phyloP scores from a whole-genome alignment of 176 grass and related monocot species.

The Cymbopogon citratus region DNA sequence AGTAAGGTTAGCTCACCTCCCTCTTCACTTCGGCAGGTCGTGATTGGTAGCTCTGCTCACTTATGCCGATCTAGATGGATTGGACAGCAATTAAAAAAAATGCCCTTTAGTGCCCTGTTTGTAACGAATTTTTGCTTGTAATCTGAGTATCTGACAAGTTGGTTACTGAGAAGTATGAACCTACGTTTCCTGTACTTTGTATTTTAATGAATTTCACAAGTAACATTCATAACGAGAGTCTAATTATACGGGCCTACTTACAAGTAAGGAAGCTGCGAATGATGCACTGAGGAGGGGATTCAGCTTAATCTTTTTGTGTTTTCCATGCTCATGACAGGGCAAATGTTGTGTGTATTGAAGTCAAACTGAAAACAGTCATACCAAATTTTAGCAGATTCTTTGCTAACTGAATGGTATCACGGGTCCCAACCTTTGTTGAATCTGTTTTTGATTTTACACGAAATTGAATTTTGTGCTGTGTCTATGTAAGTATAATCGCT shows the following conservation, averaged over 20 bases:
- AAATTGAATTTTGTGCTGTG: neutral
- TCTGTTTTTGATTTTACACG: too few species aligned
- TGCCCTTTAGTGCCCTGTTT: neutral
- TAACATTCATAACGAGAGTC: too few species aligned
- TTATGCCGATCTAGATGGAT: neutral
- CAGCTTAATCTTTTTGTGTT: neutral
- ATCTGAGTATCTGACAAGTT: slow-evolving; percentile 5
- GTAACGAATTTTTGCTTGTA: neutral
- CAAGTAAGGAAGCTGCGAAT: neutral
- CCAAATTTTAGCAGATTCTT: neutral
- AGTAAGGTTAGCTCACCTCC: slow-evolving; percentile 61
- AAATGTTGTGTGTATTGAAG: neutral
- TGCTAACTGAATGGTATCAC: neutral
- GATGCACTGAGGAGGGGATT: neutral
- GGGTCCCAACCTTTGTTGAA: neutral
- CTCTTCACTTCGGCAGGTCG: neutral
- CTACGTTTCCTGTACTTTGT: too few species aligned
- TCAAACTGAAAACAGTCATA: neutral
- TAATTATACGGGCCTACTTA: neutral
- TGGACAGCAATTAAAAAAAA: neutral
- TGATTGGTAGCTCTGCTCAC: neutral
- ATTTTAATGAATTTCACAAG: too few species aligned
- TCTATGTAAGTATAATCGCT: neutral
- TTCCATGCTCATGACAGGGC: neutral
- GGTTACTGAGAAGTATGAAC: too few species aligned